Base-by-base conservation (phyloP, 2,329 filamentous ascomycete genomes). In the Colletotrichum kahawae region DNA sequence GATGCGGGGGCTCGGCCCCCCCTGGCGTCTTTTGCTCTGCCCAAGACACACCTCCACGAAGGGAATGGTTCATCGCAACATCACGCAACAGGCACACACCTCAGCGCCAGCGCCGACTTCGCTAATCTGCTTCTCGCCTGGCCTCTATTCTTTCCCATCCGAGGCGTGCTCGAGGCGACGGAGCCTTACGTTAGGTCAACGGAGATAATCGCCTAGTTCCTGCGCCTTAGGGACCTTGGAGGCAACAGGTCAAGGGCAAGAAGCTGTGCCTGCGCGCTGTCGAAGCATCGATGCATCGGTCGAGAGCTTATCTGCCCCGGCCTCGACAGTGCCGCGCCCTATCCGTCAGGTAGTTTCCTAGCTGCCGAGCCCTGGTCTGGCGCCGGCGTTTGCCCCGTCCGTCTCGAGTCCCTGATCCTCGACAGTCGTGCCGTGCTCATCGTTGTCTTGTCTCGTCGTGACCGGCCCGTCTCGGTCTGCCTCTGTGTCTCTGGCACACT, bases 1-100 rank as follows among this genome's bases (percentile, higher is more conserved):
- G 38, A 72, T 75, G 69, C 72, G 72, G 72, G 51, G 63, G 66
- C 16, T 63, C 21, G 21, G 43, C 27, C 69, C 66, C 72, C 71
- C 68, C 69, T 67, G 69, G 33, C 31, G 24, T 64, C 72, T 67
- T 75, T 75, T 38, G 67, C 43, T 67, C 33, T 72, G 56, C 69
- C 69, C 63, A 75, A 75, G 69, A 75, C 72, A 75, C 63, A 67
- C 72, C 72, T 75, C 72, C 69, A 27, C 38, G 63, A 57, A 43
- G 16, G 69, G 72, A 43, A 67, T 72, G 63, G 72, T 57, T n/a
- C 38, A 43, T 75, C 33, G 33, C 56, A 69, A 72, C 70, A 70
- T 73, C 70, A 73, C 70, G 56, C 69, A 75, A 75, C 66, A 64
- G 57, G 33, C 27, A 57, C 43, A 60, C 57, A 34, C 31, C 43